Conservation (phyloP, 2,329 filamentous ascomycete genomes). For the Fusarium tupiense region DNA sequence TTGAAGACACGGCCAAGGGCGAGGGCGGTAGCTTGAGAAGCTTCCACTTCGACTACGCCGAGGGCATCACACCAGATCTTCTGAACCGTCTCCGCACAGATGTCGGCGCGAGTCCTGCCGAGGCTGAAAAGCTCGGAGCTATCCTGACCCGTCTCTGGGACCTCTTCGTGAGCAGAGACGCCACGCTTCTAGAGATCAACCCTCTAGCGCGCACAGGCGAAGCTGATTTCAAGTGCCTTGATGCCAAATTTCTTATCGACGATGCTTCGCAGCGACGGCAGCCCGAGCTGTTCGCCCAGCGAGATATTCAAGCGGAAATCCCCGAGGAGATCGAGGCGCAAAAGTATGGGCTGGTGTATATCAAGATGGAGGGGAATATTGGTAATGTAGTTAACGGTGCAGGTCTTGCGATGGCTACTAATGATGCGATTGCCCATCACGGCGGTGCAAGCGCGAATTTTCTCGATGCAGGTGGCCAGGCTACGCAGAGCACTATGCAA, state of each 20-base stretch:
- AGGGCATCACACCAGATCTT: background rate
- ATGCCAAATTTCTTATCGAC: background rate
- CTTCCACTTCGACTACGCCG: background rate
- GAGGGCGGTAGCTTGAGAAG: background rate
- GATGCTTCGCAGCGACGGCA: background rate
- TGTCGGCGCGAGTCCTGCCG: background rate
- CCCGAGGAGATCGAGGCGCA: background rate
- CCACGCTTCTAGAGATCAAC: background rate
- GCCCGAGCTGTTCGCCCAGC: background rate
- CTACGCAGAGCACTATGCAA: background rate
- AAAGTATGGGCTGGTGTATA: background rate
- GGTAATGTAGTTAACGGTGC: conserved; percentile 4
- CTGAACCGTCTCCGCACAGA: background rate
- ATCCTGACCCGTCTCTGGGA: background rate
- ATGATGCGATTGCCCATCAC: background rate
- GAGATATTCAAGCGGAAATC: background rate
- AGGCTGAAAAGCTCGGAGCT: background rate
- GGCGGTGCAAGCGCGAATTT: background rate
- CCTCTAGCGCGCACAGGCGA: background rate
- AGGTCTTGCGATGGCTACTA: conserved; percentile 6
- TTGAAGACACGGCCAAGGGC: background rate
- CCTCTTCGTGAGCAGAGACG: background rate
- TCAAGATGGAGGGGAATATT: conserved; percentile 6
- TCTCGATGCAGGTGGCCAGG: conserved; percentile 1
- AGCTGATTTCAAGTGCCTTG: background rate